Percentiles rank a stretch among this genome's conserved stretches.
Evolutionary conservation across 306 rosid genomes (phyloP).

Genomic region (Dryas drummondii): DNA sequence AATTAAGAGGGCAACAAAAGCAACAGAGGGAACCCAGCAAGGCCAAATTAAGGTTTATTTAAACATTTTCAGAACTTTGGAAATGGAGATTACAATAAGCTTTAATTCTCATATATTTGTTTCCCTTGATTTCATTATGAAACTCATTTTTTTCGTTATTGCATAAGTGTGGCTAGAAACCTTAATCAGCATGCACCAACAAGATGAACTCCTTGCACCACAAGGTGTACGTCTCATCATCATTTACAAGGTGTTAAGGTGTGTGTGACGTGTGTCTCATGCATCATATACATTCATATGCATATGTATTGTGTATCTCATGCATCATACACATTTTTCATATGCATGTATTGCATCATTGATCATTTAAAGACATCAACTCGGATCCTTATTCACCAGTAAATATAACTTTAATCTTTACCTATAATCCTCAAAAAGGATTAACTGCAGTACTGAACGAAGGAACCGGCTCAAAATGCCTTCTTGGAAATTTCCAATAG

Average conservation of each 20-base stretch:
- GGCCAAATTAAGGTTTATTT: not conserved
- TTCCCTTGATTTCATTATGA: no score
- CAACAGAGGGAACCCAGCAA: not conserved
- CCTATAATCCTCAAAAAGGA: constrained; percentile 94
- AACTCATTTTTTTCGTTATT: no score
- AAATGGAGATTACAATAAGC: no score
- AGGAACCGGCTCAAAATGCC: constrained; percentile 82
- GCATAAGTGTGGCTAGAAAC: no score
- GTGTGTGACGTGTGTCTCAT: no score
- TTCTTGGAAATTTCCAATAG: constrained; percentile 65
- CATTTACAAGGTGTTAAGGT: no score
- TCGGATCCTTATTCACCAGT: not conserved
- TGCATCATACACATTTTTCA: not conserved
- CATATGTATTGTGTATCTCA: no score
- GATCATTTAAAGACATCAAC: no score
- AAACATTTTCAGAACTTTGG: no score
- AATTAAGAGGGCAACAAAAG: constrained; percentile 14
- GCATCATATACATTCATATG: not conserved
- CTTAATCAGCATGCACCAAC: no score
- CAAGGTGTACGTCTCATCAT: not conserved
- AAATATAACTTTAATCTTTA: constrained; percentile 14
- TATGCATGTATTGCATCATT: no score
- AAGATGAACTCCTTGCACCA: not conserved
- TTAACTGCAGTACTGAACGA: constrained; percentile 76
- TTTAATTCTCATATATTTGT: no score